Percentiles rank a stretch among this genome's conserved stretches.
These are phyloP conservation scores for Chrysanthemum lavandulifolium DNA, from an alignment of 129 eudicot species.

Conservation along the genomic window DNA sequence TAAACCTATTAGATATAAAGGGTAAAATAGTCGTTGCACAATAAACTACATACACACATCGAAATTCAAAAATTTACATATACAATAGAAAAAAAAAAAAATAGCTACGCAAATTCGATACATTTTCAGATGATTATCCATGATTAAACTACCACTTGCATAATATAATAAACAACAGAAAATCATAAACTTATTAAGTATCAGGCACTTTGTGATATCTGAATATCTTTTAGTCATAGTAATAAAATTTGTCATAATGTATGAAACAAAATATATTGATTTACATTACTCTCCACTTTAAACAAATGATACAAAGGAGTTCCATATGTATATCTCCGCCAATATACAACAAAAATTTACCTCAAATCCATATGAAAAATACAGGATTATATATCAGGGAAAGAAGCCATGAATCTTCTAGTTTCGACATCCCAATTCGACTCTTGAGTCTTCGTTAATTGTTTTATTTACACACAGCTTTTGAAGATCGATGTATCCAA, in stretches of 20 bases:
- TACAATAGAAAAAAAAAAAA: no score
- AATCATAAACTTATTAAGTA: no score
- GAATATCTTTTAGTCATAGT: background rate
- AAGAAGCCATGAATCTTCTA: slow-evolving; percentile 15
- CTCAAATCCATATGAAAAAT: slow-evolving; percentile 1
- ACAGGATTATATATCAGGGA: slow-evolving; percentile 11
- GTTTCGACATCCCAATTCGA: slow-evolving; percentile 64
- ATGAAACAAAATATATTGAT: slow-evolving; percentile 12
- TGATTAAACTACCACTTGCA: no score
- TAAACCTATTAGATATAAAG: no score
- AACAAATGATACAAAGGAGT: slow-evolving; percentile 10
- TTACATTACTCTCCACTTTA: slow-evolving; percentile 4
- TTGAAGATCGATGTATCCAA: slow-evolving; percentile 82
- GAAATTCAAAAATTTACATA: no score
- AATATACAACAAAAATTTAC: slow-evolving; percentile 28
- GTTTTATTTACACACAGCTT: slow-evolving; percentile 65
- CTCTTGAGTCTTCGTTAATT: slow-evolving; percentile 62
- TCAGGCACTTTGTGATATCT: background rate
- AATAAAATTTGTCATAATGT: slow-evolving; percentile 1
- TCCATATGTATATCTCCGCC: slow-evolving; percentile 21
- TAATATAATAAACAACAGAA: no score
- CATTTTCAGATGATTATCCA: no score
- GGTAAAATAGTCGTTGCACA: no score
- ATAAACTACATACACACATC: no score
- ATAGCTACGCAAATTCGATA: no score